Conservation (phyloP, 2,329 filamentous ascomycete species). For the Xenoacremonium recifei region DNA sequence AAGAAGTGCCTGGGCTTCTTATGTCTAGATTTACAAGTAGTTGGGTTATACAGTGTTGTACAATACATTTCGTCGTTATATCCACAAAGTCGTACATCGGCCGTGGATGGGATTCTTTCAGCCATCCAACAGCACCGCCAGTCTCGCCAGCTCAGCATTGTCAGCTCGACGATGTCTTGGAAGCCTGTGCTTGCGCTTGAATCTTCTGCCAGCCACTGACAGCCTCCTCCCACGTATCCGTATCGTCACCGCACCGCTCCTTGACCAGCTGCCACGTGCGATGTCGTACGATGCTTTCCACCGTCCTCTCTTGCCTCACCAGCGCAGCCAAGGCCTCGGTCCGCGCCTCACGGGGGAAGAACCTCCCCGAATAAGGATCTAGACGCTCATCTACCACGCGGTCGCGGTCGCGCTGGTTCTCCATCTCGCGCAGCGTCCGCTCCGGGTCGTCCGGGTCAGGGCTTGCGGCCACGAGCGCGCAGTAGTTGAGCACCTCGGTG, state of each 20-base stretch:
- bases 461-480: slow-evolving; percentile 80
- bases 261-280: slow-evolving; percentile 79
- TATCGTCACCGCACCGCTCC: slow-evolving; percentile 67
- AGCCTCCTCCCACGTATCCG: slow-evolving; percentile 62
- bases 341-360: slow-evolving; percentile 75
- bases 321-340: slow-evolving; percentile 76
- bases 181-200: slow-evolving; percentile 14
- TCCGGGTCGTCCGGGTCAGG: slow-evolving; percentile 88
- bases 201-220: slow-evolving; percentile 59
- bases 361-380: slow-evolving; percentile 86
- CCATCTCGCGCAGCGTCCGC: slow-evolving; percentile 63
- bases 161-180: slow-evolving; percentile 3
- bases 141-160: background rate
- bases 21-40: no score
- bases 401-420: slow-evolving; percentile 69
- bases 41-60: slow-evolving; percentile 14
- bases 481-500: slow-evolving; percentile 84
- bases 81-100: slow-evolving; percentile 13
- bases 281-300: slow-evolving; percentile 76
- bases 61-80: slow-evolving; percentile 8
- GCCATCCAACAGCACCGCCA: background rate
- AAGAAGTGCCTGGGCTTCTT: no score
- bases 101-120: background rate
- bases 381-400: slow-evolving; percentile 80
- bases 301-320: slow-evolving; percentile 70